These are phyloP conservation scores for Colletotrichum gigasporum DNA, from an alignment of 2,329 filamentous ascomycete species.

Conservation along the genomic window DNA sequence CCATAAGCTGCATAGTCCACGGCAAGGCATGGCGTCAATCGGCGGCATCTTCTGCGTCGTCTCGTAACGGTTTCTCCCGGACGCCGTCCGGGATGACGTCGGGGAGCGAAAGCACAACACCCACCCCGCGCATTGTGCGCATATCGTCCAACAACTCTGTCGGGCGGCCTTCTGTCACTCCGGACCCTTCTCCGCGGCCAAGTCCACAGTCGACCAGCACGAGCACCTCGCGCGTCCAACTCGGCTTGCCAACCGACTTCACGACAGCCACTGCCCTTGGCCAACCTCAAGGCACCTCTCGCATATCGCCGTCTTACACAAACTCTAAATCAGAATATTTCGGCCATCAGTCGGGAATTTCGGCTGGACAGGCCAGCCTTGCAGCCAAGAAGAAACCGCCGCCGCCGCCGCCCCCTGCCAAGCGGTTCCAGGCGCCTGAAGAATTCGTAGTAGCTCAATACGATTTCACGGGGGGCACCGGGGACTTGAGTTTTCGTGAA, in stretches of 20 bases:
- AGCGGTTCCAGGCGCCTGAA: conserved; percentile 59
- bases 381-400: conserved; percentile 73
- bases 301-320: conserved; percentile 36
- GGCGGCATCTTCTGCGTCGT: conserved; percentile 39
- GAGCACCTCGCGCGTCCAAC: conserved; percentile 36
- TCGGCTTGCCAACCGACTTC: conserved; percentile 54
- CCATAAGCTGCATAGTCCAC: conserved; percentile 68
- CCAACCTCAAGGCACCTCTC: conserved; percentile 40
- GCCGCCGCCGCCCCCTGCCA: conserved; percentile 75
- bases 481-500: conserved; percentile 79
- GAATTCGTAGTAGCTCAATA: conserved; percentile 78
- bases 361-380: conserved; percentile 32
- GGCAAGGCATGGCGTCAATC: conserved; percentile 71
- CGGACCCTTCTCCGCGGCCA: conserved; percentile 38
- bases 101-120: conserved; percentile 30
- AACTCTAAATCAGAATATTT: conserved; percentile 42
- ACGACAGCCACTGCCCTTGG: conserved; percentile 53
- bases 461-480: conserved; percentile 76
- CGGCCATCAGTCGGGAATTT: conserved; percentile 33
- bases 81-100: conserved; percentile 51
- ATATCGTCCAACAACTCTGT: conserved; percentile 47
- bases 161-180: conserved; percentile 1
- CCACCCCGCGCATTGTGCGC: conserved; percentile 44
- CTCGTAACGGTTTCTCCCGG: conserved; percentile 47
- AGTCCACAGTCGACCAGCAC: conserved; percentile 41